phyloP scores from a whole-genome alignment of 2,329 filamentous ascomycete genomes.

The Immersiporthe knoxdaviesiana region DNA sequence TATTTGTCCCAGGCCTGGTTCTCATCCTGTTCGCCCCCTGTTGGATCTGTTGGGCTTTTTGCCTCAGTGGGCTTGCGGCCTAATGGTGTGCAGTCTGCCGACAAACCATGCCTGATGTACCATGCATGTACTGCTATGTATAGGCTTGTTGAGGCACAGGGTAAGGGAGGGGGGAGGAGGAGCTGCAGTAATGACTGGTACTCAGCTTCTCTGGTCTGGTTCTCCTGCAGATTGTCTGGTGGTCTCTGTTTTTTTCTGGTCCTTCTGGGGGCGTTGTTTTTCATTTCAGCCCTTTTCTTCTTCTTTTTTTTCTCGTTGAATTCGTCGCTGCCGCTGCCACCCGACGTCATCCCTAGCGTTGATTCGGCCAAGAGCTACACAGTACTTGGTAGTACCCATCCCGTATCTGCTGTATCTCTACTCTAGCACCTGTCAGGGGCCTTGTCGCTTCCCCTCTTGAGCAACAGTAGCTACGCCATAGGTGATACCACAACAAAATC shows the following conservation, averaged over 20 bases:
- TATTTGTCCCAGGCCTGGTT: background rate
- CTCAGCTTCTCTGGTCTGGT: too few species aligned
- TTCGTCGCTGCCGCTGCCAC: constrained; percentile 22
- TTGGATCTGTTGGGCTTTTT: background rate
- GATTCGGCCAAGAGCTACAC: constrained; percentile 16
- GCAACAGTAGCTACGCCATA: constrained; percentile 1
- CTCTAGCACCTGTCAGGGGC: constrained; percentile 3
- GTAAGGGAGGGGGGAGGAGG: background rate
- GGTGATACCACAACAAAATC: constrained; percentile 8
- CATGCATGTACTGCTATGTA: background rate
- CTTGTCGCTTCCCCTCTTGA: background rate
- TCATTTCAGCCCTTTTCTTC: background rate
- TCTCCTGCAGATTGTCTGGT: background rate
- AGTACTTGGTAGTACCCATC: constrained; percentile 1
- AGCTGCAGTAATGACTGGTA: constrained; percentile 11
- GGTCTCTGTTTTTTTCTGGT: background rate
- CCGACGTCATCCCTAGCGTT: constrained; percentile 27
- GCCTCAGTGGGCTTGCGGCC: constrained; percentile 7
- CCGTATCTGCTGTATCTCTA: constrained; percentile 6
- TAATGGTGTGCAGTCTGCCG: constrained; percentile 6
- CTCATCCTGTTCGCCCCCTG: constrained; percentile 2
- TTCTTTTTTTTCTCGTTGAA: constrained; percentile 19
- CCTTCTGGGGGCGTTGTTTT: background rate
- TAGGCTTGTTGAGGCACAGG: background rate
- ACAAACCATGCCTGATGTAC: background rate